phyloP scores from a whole-genome alignment of 768 basidiomycete species.

The Candolleomyces eurysporus region DNA sequence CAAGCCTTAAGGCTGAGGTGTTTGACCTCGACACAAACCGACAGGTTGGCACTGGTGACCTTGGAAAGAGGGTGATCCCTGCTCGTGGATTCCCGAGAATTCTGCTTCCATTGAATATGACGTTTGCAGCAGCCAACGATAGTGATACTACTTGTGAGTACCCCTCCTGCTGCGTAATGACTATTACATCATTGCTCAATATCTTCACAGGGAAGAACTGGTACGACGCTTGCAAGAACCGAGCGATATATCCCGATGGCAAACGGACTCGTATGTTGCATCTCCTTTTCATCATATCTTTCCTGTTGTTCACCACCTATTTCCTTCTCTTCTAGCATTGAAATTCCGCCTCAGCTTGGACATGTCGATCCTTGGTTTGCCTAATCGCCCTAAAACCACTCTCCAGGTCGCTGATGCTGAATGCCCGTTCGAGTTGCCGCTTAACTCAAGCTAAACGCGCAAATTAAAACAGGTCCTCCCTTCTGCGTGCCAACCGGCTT shows the following conservation, averaged over 20 bases:
- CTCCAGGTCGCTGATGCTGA: conserved; percentile 57
- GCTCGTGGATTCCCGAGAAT: conserved; percentile 67
- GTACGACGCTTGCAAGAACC: conserved; percentile 77
- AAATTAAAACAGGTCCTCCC: too few relatives aligned
- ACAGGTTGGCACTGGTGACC: conserved; percentile 66
- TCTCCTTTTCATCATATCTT: neutral
- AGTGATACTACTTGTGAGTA: conserved; percentile 79
- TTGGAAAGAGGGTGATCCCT: conserved; percentile 56
- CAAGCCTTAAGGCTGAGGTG: conserved; percentile 60
- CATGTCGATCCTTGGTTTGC: conserved; percentile 70
- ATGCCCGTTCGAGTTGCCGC: conserved; percentile 68
- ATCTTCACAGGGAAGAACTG: conserved; percentile 57
- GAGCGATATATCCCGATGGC: conserved; percentile 43
- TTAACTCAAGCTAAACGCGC: conserved; percentile 43
- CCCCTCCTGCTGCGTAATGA: conserved; percentile 1
- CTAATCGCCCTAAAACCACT: conserved; percentile 48
- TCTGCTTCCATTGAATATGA: conserved; percentile 77
- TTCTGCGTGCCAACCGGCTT: too few relatives aligned
- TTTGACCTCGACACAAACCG: conserved; percentile 67
- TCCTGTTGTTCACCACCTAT: conserved; percentile 3
- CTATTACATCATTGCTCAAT: conserved; percentile 2
- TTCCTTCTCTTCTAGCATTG: conserved; percentile 37
- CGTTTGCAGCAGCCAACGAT: conserved; percentile 75
- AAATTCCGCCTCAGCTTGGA: conserved; percentile 64
- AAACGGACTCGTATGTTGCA: conserved; percentile 55